Evolutionary conservation across 2,329 filamentous ascomycete genomes (phyloP), one percentile per base, ranked within the genome.

Genomic region (Cladosporium sphaerospermum): DNA sequence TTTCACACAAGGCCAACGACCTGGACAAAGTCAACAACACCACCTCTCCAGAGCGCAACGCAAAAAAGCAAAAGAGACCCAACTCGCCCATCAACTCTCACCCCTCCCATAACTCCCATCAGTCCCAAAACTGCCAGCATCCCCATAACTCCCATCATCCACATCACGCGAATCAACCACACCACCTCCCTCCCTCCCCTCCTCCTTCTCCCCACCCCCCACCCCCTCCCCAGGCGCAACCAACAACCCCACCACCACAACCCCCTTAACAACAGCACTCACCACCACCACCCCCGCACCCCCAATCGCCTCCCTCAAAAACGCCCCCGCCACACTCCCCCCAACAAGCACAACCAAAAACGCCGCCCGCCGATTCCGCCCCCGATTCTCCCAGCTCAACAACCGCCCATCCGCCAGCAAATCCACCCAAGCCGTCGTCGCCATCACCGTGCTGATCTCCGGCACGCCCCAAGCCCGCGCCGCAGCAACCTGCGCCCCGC

Each of bases 401-500:
- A 84, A 66, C 5, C 69, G 69, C 31, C 72, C 71, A 62, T 84
- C 81, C 51, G 82, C 78, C 48, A 82, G 64, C 52, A 83, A 62
- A 60, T 84, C 81, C 1, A 84, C 71, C 74, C 78, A 84, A 1
- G 81, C 81, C 0, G 81, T 80, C 4, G 81, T 84, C 0, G 80
- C 81, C 80, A 84, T 84, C 23, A 81, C 80, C 0, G 82, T 84
- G 54, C 74, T 81, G 60, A 84, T 83, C 64, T 85, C 81, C 0
- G 78, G 78, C 67, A 83, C 77, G 43, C 72, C 67, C 52, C 84
- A 63, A 37, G 75, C 73, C 19, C 81, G 71, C 2, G 75, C 75
- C 68, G 80, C 75, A 2, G 81, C 80, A 0, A 85, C 80, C 62
- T 84, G 81, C 45, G 74, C 78, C 0, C 81, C 81, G 0, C 79